Conservation (phyloP, 108 stramenopile genomes). For the Skeletonema menzelii region DNA sequence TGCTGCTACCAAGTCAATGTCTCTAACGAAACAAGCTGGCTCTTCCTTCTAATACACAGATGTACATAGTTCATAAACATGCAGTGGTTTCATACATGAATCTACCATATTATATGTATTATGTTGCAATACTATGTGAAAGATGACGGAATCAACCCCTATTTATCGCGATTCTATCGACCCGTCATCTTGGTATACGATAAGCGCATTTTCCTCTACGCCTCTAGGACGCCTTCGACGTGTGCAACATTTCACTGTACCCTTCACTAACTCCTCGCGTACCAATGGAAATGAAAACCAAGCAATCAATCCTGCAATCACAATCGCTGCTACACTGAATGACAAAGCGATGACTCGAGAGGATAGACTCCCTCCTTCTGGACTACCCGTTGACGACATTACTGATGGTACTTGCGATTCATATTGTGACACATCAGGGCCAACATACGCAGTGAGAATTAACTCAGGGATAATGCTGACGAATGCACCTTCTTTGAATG, state of each 20-base stretch:
- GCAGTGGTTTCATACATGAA: not conserved
- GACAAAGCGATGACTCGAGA: constrained; percentile 3
- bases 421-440: constrained; percentile 26
- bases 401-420: not conserved
- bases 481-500: constrained; percentile 29
- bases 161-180: not conserved
- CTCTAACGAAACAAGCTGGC: not conserved
- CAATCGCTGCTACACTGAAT: constrained; percentile 3
- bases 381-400: no score
- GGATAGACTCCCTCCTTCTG: not conserved
- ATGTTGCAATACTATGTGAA: not conserved
- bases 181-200: not conserved
- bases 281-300: constrained; percentile 12
- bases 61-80: not conserved
- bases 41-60: not conserved
- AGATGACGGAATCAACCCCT: not conserved
- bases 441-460: constrained; percentile 26
- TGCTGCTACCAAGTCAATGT: not conserved
- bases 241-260: not conserved
- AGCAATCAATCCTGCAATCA: constrained; percentile 8
- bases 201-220: not conserved
- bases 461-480: constrained; percentile 30
- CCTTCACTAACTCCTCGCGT: not conserved
- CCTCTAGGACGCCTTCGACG: not conserved
- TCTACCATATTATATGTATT: not conserved